A percentile compares a stretch with the other conserved stretches of the same genome.
phyloP scores from a whole-genome alignment of 805 yeast genomes.

The Priceomyces castillae region DNA sequence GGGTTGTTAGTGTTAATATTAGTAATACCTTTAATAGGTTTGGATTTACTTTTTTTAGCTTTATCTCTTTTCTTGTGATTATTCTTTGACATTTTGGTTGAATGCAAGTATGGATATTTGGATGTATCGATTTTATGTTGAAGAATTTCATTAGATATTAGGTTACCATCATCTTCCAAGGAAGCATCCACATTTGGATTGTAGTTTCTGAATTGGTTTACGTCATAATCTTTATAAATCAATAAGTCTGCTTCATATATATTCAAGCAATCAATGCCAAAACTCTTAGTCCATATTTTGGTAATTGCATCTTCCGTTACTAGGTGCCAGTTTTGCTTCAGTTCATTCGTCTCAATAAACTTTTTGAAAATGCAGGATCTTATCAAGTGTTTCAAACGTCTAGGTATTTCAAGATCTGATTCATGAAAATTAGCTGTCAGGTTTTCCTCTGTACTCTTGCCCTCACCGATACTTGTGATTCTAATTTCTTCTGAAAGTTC shows the following conservation, averaged over 20 bases:
- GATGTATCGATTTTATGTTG: conserved; percentile 37
- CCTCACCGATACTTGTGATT: conserved; percentile 13
- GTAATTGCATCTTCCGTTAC: conserved; percentile 61
- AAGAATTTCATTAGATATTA: conserved; percentile 21
- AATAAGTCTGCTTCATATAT: conserved; percentile 50
- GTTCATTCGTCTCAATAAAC: conserved; percentile 35
- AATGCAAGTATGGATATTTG: conserved; percentile 23
- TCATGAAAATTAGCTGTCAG: conserved; percentile 21
- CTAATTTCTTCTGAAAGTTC: not conserved
- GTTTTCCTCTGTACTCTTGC: conserved; percentile 29
- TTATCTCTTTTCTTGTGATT: conserved; percentile 4
- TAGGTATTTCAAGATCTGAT: conserved; percentile 48
- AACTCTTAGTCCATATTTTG: conserved; percentile 52
- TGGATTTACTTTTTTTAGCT: not conserved
- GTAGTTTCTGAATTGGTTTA: conserved; percentile 21
- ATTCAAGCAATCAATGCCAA: conserved; percentile 51
- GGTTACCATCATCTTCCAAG: conserved; percentile 21
- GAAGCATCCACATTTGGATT: conserved; percentile 29
- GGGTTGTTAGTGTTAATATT: conserved; percentile 23
- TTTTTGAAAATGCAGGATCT: conserved; percentile 58
- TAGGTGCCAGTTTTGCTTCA: conserved; percentile 48
- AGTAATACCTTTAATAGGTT: conserved; percentile 11
- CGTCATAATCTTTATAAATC: conserved; percentile 37
- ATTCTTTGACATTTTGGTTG: conserved; percentile 11
- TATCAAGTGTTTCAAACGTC: conserved; percentile 50